Evolutionary conservation across 1,139 yeast genomes (phyloP).

Genomic region (Sugiyamaella japonica): DNA sequence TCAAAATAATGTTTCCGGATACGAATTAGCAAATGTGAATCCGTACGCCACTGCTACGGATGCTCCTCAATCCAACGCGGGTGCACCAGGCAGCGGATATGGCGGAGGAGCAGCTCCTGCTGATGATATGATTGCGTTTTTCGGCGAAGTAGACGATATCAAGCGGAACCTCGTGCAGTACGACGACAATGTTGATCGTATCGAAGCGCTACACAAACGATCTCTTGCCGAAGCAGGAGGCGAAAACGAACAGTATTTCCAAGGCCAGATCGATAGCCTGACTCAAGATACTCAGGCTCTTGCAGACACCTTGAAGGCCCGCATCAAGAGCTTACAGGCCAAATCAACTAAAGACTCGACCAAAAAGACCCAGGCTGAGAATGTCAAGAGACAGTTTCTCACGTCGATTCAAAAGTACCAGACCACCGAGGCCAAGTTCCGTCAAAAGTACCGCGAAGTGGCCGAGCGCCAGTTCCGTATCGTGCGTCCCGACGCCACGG

Average conservation of each 20-base stretch:
- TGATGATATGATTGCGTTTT: conserved; percentile 71
- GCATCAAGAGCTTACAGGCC: conserved; percentile 76
- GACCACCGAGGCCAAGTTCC: conserved; percentile 80
- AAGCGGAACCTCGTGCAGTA: conserved; percentile 80
- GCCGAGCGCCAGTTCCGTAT: conserved; percentile 93
- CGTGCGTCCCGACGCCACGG: conserved; percentile 90
- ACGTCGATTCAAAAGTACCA: conserved; percentile 84
- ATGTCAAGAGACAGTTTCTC: conserved; percentile 81
- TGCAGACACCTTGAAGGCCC: conserved; percentile 69
- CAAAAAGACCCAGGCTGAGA: conserved; percentile 88
- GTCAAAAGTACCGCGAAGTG: conserved; percentile 79
- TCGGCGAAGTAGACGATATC: conserved; percentile 79
- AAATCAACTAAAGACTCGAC: conserved; percentile 69
- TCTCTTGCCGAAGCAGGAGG: conserved; percentile 77
- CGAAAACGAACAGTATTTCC: conserved; percentile 69
- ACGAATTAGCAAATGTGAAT: conserved; percentile 30
- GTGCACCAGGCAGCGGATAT: conserved; percentile 6
- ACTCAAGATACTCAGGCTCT: conserved; percentile 77
- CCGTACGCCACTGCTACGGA: conserved; percentile 23
- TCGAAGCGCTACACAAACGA: conserved; percentile 78
- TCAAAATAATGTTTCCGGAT: conserved; percentile 19
- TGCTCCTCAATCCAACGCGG: not conserved
- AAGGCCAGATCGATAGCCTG: conserved; percentile 74
- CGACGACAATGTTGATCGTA: conserved; percentile 71
- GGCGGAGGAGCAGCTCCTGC: conserved; percentile 22